Conservation (phyloP, 345 rosid genomes). For the Geranium brycei region DNA sequence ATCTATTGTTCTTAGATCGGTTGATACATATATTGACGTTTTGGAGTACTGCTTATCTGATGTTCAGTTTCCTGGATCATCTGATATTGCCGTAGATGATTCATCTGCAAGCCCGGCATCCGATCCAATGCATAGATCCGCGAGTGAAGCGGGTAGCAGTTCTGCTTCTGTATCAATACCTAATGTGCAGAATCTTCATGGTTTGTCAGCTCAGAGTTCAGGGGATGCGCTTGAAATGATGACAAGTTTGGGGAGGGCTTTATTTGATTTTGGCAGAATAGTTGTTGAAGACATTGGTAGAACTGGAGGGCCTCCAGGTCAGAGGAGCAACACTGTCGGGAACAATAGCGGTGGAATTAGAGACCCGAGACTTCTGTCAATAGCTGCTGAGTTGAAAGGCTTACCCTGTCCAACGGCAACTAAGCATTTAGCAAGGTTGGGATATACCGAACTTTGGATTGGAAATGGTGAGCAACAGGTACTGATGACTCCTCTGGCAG, state of each 20-base stretch:
- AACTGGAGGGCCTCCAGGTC: constrained; percentile 35
- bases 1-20: constrained; percentile 62
- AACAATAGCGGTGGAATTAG: constrained; percentile 19
- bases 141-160: constrained; percentile 24
- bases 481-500: constrained; percentile 59
- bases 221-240: constrained; percentile 95
- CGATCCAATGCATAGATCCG: constrained; percentile 10
- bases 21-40: constrained; percentile 78
- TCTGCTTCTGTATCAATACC: constrained; percentile 23
- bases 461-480: constrained; percentile 75
- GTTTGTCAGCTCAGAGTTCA: constrained; percentile 39
- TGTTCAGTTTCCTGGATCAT: constrained; percentile 38
- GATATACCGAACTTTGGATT: constrained; percentile 67
- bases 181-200: constrained; percentile 16
- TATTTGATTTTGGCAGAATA: constrained; percentile 81
- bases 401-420: constrained; percentile 83
- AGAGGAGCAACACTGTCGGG: constrained; percentile 21
- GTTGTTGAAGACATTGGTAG: constrained; percentile 91
- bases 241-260: constrained; percentile 79
- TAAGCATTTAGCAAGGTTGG: constrained; percentile 52
- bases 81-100: constrained; percentile 21
- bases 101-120: constrained; percentile 15
- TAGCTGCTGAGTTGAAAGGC: constrained; percentile 56
- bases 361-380: constrained; percentile 35
- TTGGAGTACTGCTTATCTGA: constrained; percentile 88